Base-by-base conservation (phyloP, 805 yeast species). In the Wickerhamomyces strasburgensis region DNA sequence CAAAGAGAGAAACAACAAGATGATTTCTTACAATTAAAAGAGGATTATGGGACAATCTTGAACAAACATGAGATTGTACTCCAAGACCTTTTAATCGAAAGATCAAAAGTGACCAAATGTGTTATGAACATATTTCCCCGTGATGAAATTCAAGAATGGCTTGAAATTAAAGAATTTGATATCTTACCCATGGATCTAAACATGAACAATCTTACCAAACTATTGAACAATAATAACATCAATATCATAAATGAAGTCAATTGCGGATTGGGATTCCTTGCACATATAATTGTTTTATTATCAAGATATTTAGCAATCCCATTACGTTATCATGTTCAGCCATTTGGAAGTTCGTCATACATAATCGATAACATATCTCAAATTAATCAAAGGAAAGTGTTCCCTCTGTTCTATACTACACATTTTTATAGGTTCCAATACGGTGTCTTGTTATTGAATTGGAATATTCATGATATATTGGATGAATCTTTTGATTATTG, bases 401-500 rank as follows among this genome's bases (percentile, higher is more conserved):
- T 62, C 39, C 73, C 73, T 0, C 37, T 68, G 27, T 68, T 68
- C 46, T 49, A 61, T 19, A 60, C 65, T 2, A 61, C 60, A 10
- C 67, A 65, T 35, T 53, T 40, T 25, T 51, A 60, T 27, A 51
- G 68, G 19, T 65, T 68, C 34, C 66, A 68, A 29, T 66, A 62
- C 39, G 72, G 63, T 2, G 47, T 67, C 10, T 45, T 59, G 18
- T 48, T 68, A 17, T 41, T 68, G 24, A 46, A 59, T 25, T 59
- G 60, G 29, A 54, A 68, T 45, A 51, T 68, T 25, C 61, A 61
- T 19, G 69, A 67, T 39, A 36, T 54, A n/a, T 27, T 52, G 19
- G 42, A 38, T 9, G 52, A 49, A 16, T 36, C 37, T 2, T 42
- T 40, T 33, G 33, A 43, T 29, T 46, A 42, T 26, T 47, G 30